Evolutionary conservation across 371 early-diverging fungal genomes (phyloP), one percentile per base, ranked within the genome.

Genomic region (Rhizopus stolonifer): DNA sequence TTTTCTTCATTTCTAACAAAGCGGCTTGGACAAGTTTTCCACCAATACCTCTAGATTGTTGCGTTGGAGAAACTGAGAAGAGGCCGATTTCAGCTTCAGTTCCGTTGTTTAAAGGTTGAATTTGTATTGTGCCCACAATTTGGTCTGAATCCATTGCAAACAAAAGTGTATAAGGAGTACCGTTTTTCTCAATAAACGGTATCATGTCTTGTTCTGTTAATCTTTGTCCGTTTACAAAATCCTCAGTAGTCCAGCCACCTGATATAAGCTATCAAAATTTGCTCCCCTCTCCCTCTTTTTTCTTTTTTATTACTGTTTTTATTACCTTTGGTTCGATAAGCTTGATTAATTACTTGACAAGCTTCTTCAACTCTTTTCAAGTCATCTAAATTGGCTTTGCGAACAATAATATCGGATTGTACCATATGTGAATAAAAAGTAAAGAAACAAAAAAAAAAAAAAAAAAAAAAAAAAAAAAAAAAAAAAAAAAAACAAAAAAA

Each of bases 31-130:
- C 51, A 1, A 82, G 61, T 33, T 70, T 70, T 46, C 80, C 74
- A 18, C 83, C 83, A 39, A 81, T 76, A 15, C 83, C 83, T 14
- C 74, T 60, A 6, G 81, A 79, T 60, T 82, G 81, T 26, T 67
- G 64, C 0, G 57, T 15, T 14, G 79, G 83, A 14, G 70, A 58
- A 6, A 83, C 81, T 23, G 79, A 69, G 39, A 83, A 73, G 10
- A 81, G 61, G 2, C 81, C 79, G 13, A 80, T 46, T 45, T 70
- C 70, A 15, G 67, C 69, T 3, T 25, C 34, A 7, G 49, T 23
- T 4, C 44, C 23, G 13, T 47, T 50, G 2, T 49, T 45, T 0
- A 26, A 17, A 14, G 57, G 54, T 52, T 73, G 70, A 9, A 76
- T 56, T 42, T 68, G 72, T 15, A 77, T 47, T 5, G 77, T 77